phyloP scores from a whole-genome alignment of 495 filamentous ascomycete genomes.

The Durotheca rogersii region DNA sequence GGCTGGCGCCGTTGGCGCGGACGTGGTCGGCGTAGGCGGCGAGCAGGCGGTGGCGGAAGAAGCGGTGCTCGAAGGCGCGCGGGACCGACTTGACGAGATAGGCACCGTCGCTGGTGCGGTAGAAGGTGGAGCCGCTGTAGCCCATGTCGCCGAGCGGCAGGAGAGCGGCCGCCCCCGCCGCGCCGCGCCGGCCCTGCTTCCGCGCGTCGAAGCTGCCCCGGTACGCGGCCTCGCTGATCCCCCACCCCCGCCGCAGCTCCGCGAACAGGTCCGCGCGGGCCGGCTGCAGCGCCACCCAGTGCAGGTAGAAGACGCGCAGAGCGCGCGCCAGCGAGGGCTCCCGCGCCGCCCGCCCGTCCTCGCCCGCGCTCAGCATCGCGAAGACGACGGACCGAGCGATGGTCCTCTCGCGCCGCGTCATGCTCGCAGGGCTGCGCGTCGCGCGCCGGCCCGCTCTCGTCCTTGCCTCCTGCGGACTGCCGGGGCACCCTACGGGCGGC shows the following conservation, averaged over 20 bases:
- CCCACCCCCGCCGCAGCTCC: conserved; percentile 45
- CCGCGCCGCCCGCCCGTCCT: conserved; percentile 17
- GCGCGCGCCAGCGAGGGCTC: conserved; percentile 32
- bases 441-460: too few relatives aligned
- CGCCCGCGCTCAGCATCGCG: conserved; percentile 22
- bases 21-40: conserved; percentile 62
- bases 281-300: conserved; percentile 40
- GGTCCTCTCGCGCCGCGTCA: conserved; percentile 26
- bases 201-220: conserved; percentile 49
- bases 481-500: too few relatives aligned
- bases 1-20: conserved; percentile 52
- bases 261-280: conserved; percentile 44
- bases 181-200: conserved; percentile 19
- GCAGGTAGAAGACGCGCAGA: conserved; percentile 40
- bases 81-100: conserved; percentile 69
- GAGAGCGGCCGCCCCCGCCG: conserved; percentile 27
- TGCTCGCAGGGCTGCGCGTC: too few relatives aligned
- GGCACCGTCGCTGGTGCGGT: conserved; percentile 58
- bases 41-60: conserved; percentile 65
- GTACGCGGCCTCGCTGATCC: conserved; percentile 57
- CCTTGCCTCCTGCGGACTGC: too few relatives aligned
- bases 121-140: conserved; percentile 70
- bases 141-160: conserved; percentile 58
- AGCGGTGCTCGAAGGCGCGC: conserved; percentile 64
- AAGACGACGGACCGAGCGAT: conserved; percentile 41